Conservation (phyloP, 1,139 yeast genomes). For the Scheffersomyces stambukii region DNA sequence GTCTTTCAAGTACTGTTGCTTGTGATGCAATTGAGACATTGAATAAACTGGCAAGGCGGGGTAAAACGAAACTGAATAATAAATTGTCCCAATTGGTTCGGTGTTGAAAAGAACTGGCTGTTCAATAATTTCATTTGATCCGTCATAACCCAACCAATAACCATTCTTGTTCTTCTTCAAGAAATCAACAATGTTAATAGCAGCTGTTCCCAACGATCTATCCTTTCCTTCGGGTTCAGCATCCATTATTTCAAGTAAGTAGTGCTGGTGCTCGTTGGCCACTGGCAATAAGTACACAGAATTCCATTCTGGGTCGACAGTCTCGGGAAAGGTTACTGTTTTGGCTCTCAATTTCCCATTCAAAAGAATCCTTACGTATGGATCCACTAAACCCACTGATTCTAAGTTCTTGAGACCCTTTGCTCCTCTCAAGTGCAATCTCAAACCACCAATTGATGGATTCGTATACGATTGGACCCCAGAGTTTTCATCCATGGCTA, state of each 20-base stretch:
- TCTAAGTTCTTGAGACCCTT: conserved; percentile 56
- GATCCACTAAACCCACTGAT: conserved; percentile 68
- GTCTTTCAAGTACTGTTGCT: conserved; percentile 28
- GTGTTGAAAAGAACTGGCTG: conserved; percentile 45
- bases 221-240: conserved; percentile 61
- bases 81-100: conserved; percentile 44
- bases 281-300: conserved; percentile 61
- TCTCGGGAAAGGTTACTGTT: conserved; percentile 54
- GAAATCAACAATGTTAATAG: conserved; percentile 47
- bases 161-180: conserved; percentile 47
- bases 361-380: conserved; percentile 56
- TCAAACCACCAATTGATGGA: conserved; percentile 64
- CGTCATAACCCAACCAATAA: conserved; percentile 48
- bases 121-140: conserved; percentile 40
- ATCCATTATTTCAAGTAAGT: conserved; percentile 59
- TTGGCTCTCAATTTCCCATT: conserved; percentile 56
- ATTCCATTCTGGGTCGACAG: conserved; percentile 54
- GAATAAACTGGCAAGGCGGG: conserved; percentile 64
- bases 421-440: conserved; percentile 56
- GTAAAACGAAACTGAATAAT: conserved; percentile 57
- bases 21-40: conserved; percentile 45
- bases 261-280: conserved; percentile 55
- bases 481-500: conserved; percentile 49
- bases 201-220: conserved; percentile 57
- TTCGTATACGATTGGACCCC: conserved; percentile 40